Evolutionary conservation across 768 basidiomycete species (phyloP).

Genomic region (Cystofilobasidium macerans): DNA sequence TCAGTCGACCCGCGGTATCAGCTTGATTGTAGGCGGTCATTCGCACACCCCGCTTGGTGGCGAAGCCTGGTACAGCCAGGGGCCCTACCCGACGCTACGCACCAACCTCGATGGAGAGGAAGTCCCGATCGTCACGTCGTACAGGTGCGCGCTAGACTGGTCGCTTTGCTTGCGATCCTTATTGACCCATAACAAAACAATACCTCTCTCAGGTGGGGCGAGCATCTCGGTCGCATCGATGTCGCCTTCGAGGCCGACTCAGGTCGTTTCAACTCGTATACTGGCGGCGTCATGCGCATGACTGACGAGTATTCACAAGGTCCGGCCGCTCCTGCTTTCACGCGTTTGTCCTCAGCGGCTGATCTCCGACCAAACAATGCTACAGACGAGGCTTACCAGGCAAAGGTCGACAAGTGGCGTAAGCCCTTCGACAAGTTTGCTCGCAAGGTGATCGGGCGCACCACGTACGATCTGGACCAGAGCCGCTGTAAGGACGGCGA

Average conservation of each 20-base stretch:
- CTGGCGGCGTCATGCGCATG: conserved; percentile 43
- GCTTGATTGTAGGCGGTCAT: conserved; percentile 38
- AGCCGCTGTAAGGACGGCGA: conserved; percentile 42
- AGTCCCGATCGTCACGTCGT: conserved; percentile 45
- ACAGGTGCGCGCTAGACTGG: conserved; percentile 20
- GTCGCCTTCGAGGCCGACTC: conserved; percentile 39
- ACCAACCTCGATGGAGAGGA: conserved; percentile 44
- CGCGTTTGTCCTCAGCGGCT: neutral
- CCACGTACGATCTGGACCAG: conserved; percentile 40
- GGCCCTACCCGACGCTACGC: conserved; percentile 44
- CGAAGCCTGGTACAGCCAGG: conserved; percentile 40
- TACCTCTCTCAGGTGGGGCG: conserved; percentile 39
- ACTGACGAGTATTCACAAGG: conserved; percentile 32
- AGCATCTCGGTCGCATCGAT: conserved; percentile 45
- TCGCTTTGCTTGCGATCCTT: neutral
- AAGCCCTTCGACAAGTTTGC: conserved; percentile 40
- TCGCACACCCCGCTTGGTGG: conserved; percentile 44
- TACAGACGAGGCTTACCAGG: conserved; percentile 38
- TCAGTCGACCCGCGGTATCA: conserved; percentile 34
- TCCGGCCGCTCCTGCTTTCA: neutral
- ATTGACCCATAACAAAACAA: neutral
- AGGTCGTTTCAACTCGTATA: conserved; percentile 42
- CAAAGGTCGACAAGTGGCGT: conserved; percentile 41
- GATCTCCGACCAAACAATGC: neutral
- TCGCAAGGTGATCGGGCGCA: conserved; percentile 40